Evolutionary conservation across 805 yeast species (phyloP), one percentile per base, ranked within the genome.

Genomic region (Ogataea nitratoaversa): DNA sequence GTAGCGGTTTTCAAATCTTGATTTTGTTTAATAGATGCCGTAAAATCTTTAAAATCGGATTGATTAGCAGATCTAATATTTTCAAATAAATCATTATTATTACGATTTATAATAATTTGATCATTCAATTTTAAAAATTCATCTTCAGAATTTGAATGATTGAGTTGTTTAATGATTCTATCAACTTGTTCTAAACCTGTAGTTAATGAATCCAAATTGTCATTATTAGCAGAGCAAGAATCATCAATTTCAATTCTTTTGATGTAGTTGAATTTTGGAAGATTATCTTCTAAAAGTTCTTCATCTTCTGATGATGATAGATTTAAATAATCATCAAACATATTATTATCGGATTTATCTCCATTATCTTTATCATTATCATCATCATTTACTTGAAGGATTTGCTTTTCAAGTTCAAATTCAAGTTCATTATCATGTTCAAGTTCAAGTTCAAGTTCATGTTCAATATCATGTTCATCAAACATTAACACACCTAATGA

Each of bases 101-200:
- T 38, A 11, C 44, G 38, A 14, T 41, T 31, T 11, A 49, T 24
- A 7, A 42, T 29, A 17, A 44, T 40, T 31, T 49, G 52, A 33
- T 50, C 52, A 17, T 51, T 31, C 23, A 35, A 32, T 25, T 34
- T 46, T 31, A 42, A 36, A 25, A 43, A 42, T 28, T 53, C 53
- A 30, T 44, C 49, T 28, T 54, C 54, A 24, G 44, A 24, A 29
- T 40, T 35, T 18, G 39, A 31, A 35, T 41, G 40, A 12, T 43
- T 48, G 27, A 51, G 38, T 34, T 56, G 63, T 14, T 43, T 50
- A 13, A 58, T 57, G 33, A 58, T 47, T 27, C 54, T 47, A 42
- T 58, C 63, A 33, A 58, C 63, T 19, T 55, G 54, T 37, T 56
- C 63, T 19, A 54, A 45, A 11, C 62, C 63, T 8, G 60, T 58